Evolutionary conservation across 1,139 yeast species (phyloP).

Genomic region (Kazachstania sp.): DNA sequence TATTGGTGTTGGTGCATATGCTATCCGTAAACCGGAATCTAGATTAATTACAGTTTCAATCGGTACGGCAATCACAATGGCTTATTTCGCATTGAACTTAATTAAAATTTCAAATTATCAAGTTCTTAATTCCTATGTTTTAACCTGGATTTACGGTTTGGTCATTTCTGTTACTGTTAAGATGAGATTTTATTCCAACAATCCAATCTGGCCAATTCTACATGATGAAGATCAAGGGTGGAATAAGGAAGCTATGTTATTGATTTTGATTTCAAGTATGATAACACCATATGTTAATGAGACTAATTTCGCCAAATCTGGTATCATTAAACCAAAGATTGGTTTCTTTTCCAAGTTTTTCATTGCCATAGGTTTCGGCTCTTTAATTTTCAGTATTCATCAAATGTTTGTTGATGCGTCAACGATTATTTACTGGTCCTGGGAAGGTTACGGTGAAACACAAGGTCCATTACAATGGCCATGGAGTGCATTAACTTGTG

Average conservation of each 20-base stretch:
- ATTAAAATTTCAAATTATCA: conserved; percentile 36
- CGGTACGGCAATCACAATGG: conserved; percentile 57
- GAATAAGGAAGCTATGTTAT: conserved; percentile 58
- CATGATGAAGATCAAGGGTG: conserved; percentile 78
- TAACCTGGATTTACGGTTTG: conserved; percentile 66
- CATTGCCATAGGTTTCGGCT: conserved; percentile 61
- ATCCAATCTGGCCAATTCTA: conserved; percentile 96
- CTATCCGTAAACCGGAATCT: conserved; percentile 55
- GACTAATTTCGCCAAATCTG: conserved; percentile 12
- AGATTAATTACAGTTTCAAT: conserved; percentile 58
- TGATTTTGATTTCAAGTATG: conserved; percentile 60
- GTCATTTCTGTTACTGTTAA: conserved; percentile 66
- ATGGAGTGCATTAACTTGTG: conserved; percentile 65
- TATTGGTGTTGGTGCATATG: conserved; percentile 70
- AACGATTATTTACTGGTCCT: conserved; percentile 78
- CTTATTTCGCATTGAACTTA: conserved; percentile 57
- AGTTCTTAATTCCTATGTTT: conserved; percentile 35
- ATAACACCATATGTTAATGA: conserved; percentile 36
- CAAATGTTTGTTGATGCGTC: conserved; percentile 78
- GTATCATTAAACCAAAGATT: neutral
- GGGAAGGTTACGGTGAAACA: conserved; percentile 78
- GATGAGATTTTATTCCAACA: conserved; percentile 69
- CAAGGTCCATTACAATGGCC: conserved; percentile 84
- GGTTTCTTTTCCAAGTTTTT: conserved; percentile 15
- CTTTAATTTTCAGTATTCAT: conserved; percentile 61